Base-by-base conservation (phyloP, 75 land plant genomes). In the Picea glauca region DNA sequence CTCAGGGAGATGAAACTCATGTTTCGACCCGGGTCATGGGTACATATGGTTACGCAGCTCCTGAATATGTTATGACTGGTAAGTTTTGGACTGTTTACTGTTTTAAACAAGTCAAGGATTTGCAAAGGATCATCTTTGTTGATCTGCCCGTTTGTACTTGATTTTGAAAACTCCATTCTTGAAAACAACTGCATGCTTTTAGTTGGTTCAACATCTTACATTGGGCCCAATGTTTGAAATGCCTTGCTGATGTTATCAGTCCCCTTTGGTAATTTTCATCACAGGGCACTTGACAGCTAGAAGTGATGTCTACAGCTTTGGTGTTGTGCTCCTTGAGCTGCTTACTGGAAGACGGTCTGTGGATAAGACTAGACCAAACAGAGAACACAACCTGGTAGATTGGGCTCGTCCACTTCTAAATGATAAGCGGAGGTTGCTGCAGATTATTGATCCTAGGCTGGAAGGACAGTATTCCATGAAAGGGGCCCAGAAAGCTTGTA, bases 231-330 rank as follows among this genome's bases (percentile, higher is more conserved):
- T 65, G 68, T 65, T 32, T 65, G 68, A 65, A 65, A 65, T 65
- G 43, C 17, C 38, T 70, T 70, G n/a, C 73, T 40, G 73, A 43
- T 20, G n/a, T 40, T 43, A n/a, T 40, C n/a, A 70, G 50, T 70
- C 18, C 18, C 26, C 74, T 70, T 70, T 72, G 61, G 13, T 57
- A 50, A 35, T 67, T 74, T 62, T 35, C 23, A 73, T 33, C 58
- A 54, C 91, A 87, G 93, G 93, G 18, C 93, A 91, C 73, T 81
- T 91, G 77, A 91, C 93, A 58, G 91, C 91, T 18, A 89, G 88
- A 77, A 91, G 93, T 75, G 93, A 91, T 83, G 93, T 91, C 15
- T 91, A 88, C 80, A 91, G 93, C 85, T 91, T 91, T 78, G 93
- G 93, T 20, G 91, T 91, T 30, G 93, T 91, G 33, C 84, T 91